Evolutionary conservation across 495 filamentous ascomycete genomes (phyloP).

Genomic region (Hypoxylon cercidicola): DNA sequence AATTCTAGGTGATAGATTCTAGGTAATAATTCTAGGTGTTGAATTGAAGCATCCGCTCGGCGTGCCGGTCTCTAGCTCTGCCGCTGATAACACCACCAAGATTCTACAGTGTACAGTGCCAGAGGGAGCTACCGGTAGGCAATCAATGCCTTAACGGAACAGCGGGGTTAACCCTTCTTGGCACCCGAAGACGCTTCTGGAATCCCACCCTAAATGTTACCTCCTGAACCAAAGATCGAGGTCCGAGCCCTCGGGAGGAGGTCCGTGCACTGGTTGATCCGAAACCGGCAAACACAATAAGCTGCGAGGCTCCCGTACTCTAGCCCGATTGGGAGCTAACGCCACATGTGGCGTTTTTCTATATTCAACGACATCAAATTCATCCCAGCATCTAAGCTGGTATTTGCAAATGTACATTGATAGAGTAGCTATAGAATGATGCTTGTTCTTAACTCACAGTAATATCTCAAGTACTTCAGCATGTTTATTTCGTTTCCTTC

Average conservation of each 20-base stretch:
- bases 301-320: neutral
- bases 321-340: neutral
- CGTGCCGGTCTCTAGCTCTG: constrained; percentile 21
- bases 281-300: constrained; percentile 11
- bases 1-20: neutral
- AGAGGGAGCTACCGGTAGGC: constrained; percentile 8
- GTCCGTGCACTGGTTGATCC: constrained; percentile 18
- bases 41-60: constrained; percentile 10
- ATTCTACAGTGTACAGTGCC: neutral
- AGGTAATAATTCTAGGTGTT: too few species aligned
- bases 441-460: too few species aligned
- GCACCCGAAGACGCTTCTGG: neutral
- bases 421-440: too few species aligned
- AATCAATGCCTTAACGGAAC: constrained; percentile 14
- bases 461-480: too few species aligned
- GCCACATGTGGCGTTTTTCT: neutral
- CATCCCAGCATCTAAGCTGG: neutral
- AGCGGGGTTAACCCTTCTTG: constrained; percentile 27
- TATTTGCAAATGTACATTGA: too few species aligned
- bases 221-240: neutral
- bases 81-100: neutral
- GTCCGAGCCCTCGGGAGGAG: constrained; percentile 24
- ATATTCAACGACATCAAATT: neutral
- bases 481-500: too few species aligned
- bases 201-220: constrained; percentile 20